Conservation (phyloP, 116 monocot species). For the Papilionanthe hybrid region DNA sequence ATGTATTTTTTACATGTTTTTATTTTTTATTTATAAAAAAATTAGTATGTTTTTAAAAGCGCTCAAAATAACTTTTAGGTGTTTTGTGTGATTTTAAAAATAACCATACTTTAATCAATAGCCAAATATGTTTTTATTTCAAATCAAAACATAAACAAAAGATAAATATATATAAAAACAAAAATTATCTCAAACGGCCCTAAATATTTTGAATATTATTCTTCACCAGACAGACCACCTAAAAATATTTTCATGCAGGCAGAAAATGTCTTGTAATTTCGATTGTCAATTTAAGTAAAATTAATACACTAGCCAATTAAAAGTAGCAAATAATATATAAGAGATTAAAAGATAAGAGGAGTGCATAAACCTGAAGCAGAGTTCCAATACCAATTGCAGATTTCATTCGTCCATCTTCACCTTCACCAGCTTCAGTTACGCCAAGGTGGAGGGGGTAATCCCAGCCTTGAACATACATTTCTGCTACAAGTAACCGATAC, state of each 20-base stretch:
- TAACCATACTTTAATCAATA: no score
- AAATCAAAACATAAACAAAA: no score
- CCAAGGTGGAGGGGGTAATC: slow-evolving; percentile 98
- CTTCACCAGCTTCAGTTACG: slow-evolving; percentile 99
- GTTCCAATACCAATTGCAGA: slow-evolving; percentile 99
- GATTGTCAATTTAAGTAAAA: slow-evolving; percentile 3
- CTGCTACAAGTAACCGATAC: slow-evolving; percentile 93
- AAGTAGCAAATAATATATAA: background rate
- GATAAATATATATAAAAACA: no score
- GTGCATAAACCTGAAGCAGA: slow-evolving; percentile 70
- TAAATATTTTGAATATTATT: background rate
- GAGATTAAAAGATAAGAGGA: background rate
- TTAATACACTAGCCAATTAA: background rate
- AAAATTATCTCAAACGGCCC: no score
- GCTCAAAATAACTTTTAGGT: no score
- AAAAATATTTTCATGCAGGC: background rate
- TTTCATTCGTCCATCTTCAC: slow-evolving; percentile 99
- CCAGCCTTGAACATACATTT: slow-evolving; percentile 99
- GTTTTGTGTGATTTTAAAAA: no score
- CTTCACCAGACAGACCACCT: background rate
- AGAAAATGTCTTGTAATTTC: background rate
- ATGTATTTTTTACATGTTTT: no score
- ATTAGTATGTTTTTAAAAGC: no score
- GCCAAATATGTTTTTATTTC: no score
- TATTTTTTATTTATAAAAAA: no score